Base-by-base conservation (phyloP, 2,329 filamentous ascomycete species). In the Ophiosphaerella korrae region DNA sequence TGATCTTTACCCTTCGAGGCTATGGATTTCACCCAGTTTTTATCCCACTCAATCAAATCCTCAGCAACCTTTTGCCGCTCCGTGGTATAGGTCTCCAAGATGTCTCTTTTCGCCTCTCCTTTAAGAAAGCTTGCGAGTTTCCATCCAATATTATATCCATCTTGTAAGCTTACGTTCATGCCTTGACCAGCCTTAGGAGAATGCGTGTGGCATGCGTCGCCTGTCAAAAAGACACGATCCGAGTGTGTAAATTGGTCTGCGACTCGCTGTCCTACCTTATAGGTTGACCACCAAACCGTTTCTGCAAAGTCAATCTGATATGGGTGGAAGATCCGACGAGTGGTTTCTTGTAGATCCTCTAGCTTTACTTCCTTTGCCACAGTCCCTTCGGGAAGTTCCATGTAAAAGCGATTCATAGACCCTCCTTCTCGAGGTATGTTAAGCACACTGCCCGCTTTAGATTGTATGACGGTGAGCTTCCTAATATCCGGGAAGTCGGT, bases 101-200 rank as follows among this genome's bases (percentile, higher is more conserved):
- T 37, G 11, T 37, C 35, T 37, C 11, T 37, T 16, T 37, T 37
- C n/a, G 35, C 35, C 14, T 37, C 35, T 37, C 35, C 35, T 37
- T 37, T 37, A 16, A 37, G 35, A 37, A 14, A 37, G 35, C 13
- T 16, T 37, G 35, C 35, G 35, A 37, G 11, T 37, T 37, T 37
- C 35, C 35, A 37, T 14, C 35, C 35, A 37, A 37, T 37, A 37
- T 37, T 37, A 16, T 37, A 37, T 37, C 35, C 35, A 58, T 86
- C 84, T 58, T 86, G 83, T 58, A 86, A 66, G 33, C 78, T 76
- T 29, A 81, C 78, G 45, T 82, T 82, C 80, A 82, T 82, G 3
- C 80, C 86, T 73, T 88, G 86, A 0, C 85, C 86, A 3, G 85
- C 85, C 70, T 88, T 88, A 4, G 86, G 86, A 12, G 83, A 86